These are phyloP conservation scores for Boletus rubescentipes DNA, from an alignment of 768 basidiomycete genomes.

Conservation along the genomic window DNA sequence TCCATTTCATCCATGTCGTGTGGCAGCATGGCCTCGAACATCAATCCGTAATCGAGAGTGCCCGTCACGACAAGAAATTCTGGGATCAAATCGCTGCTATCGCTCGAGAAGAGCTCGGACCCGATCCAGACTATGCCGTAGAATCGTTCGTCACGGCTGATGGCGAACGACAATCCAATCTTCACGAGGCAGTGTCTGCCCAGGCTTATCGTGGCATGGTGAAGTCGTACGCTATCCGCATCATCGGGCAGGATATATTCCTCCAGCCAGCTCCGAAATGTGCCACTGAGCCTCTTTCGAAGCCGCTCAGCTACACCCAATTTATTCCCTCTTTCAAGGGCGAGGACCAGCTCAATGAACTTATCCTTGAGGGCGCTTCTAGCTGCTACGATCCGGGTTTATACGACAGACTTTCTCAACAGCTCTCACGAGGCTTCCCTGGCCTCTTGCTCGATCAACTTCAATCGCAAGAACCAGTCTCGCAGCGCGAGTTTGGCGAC, in stretches of 20 bases:
- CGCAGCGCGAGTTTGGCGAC: constrained; percentile 78
- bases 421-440: constrained; percentile 52
- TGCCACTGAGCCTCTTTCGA: constrained; percentile 37
- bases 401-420: constrained; percentile 57
- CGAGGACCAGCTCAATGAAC: constrained; percentile 63
- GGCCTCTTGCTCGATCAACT: constrained; percentile 66
- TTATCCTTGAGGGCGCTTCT: constrained; percentile 65
- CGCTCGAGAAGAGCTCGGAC: constrained; percentile 67
- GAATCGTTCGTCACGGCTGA: constrained; percentile 44
- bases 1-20: constrained; percentile 73
- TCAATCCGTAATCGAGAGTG: constrained; percentile 51
- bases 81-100: constrained; percentile 72
- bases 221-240: constrained; percentile 73
- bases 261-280: constrained; percentile 49
- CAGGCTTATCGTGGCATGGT: constrained; percentile 69
- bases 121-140: constrained; percentile 65
- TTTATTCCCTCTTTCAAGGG: constrained; percentile 57
- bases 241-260: constrained; percentile 74
- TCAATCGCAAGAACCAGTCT: constrained; percentile 55
- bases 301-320: constrained; percentile 59
- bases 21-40: constrained; percentile 84
- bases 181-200: constrained; percentile 58
- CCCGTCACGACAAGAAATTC: constrained; percentile 58
- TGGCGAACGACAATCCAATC: constrained; percentile 44
- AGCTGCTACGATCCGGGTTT: constrained; percentile 72